A percentile compares a stretch with the other conserved stretches of the same genome.
Conservation (phyloP, 2,329 filamentous ascomycete species). For the Colletotrichum chlorophyti region DNA sequence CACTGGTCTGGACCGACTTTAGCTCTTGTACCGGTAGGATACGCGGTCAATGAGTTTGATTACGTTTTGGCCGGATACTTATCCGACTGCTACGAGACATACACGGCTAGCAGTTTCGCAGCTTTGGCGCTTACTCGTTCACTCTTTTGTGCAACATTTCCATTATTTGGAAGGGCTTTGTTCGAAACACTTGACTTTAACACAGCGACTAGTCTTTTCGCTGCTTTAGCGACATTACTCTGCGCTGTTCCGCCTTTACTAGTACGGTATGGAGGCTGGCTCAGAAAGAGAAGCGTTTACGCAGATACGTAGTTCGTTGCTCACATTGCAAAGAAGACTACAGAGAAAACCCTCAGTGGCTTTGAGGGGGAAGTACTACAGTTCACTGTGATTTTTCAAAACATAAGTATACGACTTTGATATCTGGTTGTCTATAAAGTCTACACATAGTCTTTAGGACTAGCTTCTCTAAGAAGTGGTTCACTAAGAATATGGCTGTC, state of each 20-base stretch:
- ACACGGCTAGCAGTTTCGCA: slow-evolving; percentile 4
- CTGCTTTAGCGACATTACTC: neutral
- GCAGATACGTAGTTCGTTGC: neutral
- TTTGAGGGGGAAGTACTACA: no score
- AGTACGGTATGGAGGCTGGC: neutral
- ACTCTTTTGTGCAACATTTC: neutral
- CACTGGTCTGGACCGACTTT: slow-evolving; percentile 48
- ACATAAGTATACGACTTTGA: no score
- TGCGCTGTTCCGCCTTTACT: slow-evolving; percentile 5
- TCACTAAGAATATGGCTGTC: no score
- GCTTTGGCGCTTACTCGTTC: slow-evolving; percentile 3
- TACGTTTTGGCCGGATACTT: slow-evolving; percentile 19
- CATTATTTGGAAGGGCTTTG: neutral
- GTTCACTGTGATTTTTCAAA: no score
- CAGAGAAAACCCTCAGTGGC: no score
- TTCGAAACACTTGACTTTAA: slow-evolving; percentile 8
- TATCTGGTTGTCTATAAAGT: no score
- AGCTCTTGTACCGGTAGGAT: slow-evolving; percentile 51
- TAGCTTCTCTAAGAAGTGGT: no score
- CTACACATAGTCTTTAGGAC: no score
- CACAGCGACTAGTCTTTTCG: neutral
- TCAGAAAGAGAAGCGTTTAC: neutral
- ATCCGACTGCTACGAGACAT: slow-evolving; percentile 9
- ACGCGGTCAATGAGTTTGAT: slow-evolving; percentile 51
- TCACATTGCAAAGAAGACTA: no score